Conservation (phyloP, 768 basidiomycete species). For the Multifurca ochricompacta region DNA sequence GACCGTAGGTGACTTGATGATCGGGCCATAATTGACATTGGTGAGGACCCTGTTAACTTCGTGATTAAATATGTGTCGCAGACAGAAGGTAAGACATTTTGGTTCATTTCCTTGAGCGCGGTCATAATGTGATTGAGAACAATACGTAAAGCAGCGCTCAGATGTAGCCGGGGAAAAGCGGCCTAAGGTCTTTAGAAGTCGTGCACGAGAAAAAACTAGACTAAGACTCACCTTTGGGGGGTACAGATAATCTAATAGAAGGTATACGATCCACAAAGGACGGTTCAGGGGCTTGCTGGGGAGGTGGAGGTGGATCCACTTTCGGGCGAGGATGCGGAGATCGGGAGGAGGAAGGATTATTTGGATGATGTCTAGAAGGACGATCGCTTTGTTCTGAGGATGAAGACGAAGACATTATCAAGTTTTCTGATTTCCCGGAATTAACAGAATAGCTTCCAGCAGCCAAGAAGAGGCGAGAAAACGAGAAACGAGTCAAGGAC, state of each 20-base stretch:
- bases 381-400: neutral
- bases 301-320: slow-evolving; percentile 9
- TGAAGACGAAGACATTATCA: slow-evolving; percentile 7
- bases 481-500: neutral
- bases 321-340: slow-evolving; percentile 4
- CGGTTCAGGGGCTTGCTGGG: slow-evolving; percentile 8
- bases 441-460: neutral
- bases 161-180: slow-evolving; percentile 27
- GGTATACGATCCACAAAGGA: slow-evolving; percentile 16
- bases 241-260: slow-evolving; percentile 16
- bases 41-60: slow-evolving; percentile 27
- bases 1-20: slow-evolving; percentile 12
- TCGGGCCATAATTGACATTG: slow-evolving; percentile 11
- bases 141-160: slow-evolving; percentile 32
- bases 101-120: slow-evolving; percentile 29
- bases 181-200: slow-evolving; percentile 17
- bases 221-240: slow-evolving; percentile 4
- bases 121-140: slow-evolving; percentile 28
- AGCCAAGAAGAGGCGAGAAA: neutral
- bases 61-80: slow-evolving; percentile 32
- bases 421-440: neutral
- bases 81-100: slow-evolving; percentile 31
- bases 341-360: neutral
- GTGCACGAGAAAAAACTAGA: neutral
- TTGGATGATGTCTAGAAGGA: neutral